Evolutionary conservation across 441 rosid genomes (phyloP).

Genomic region (Mallotus repandus): DNA sequence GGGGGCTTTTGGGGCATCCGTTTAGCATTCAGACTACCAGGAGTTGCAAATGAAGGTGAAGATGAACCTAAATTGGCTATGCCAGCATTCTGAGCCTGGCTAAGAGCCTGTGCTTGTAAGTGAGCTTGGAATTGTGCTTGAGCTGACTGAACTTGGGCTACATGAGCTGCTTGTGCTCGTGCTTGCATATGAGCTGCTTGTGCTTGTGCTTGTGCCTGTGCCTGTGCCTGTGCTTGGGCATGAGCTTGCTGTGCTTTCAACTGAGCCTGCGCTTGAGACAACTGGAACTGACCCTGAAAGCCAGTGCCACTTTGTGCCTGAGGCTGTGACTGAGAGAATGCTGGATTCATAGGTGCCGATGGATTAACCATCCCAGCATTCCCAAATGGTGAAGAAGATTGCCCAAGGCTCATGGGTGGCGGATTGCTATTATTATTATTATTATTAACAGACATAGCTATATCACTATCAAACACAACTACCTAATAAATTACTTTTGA

Average conservation of each 20-base stretch:
- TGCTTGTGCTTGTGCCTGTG: conserved; percentile 32
- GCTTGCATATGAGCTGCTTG: conserved; percentile 45
- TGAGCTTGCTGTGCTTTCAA: conserved; percentile 54
- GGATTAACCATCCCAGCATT: conserved; percentile 64
- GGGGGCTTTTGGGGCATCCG: conserved; percentile 74
- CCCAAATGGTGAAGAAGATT: conserved; percentile 64
- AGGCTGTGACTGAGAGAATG: conserved; percentile 53
- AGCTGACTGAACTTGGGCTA: conserved; percentile 49
- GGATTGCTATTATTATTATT: conserved; percentile 43
- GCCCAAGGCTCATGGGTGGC: conserved; percentile 57
- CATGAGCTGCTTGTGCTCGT: conserved; percentile 54
- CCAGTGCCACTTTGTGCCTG: conserved; percentile 58
- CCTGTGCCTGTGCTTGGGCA: conserved; percentile 33
- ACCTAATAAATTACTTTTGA: conserved; percentile 12
- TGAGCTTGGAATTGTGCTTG: conserved; percentile 84
- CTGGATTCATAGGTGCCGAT: conserved; percentile 51
- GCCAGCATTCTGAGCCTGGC: conserved; percentile 60
- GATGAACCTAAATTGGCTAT: conserved; percentile 59
- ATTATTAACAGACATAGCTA: conserved; percentile 57
- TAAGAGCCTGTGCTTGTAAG: conserved; percentile 68
- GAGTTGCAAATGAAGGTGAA: conserved; percentile 64
- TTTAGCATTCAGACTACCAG: conserved; percentile 57
- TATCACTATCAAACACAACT: not conserved
- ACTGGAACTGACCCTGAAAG: conserved; percentile 72
- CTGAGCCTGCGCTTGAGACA: conserved; percentile 71